phyloP scores from a whole-genome alignment of 257 asterid species.

The Ilex aquifolium region DNA sequence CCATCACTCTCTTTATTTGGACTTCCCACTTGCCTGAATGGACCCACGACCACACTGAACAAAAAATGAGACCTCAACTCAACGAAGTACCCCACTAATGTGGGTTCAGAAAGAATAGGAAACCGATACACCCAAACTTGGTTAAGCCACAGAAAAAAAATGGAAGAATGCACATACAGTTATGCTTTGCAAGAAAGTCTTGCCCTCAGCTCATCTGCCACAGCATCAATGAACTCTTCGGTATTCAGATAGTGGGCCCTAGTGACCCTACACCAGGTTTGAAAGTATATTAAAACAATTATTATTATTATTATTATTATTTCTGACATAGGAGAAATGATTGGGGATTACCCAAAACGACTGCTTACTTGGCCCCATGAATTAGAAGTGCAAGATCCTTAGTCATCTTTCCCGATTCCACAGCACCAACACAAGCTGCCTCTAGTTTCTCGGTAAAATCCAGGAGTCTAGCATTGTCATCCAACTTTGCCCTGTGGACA shows the following conservation, averaged over 20 bases:
- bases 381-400: not conserved
- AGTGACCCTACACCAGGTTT: constrained; percentile 30
- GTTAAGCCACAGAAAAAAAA: not conserved
- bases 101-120: not conserved
- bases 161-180: constrained; percentile 11
- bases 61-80: not conserved
- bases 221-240: constrained; percentile 63
- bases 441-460: not conserved
- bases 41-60: not conserved
- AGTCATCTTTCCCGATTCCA: not conserved
- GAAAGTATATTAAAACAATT: not conserved
- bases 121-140: not conserved
- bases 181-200: constrained; percentile 42
- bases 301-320: not conserved
- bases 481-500: not conserved
- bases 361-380: constrained; percentile 1
- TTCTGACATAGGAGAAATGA: not conserved
- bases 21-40: not conserved
- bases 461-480: not conserved
- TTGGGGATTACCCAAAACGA: not conserved
- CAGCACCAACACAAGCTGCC: not conserved
- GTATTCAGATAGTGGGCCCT: constrained; percentile 54
- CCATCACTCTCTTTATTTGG: too few species aligned
- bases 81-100: not conserved
- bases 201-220: constrained; percentile 52